Evolutionary conservation across 495 filamentous ascomycete species (phyloP), one percentile per base, ranked within the genome.

Genomic region (Lepraria neglecta): DNA sequence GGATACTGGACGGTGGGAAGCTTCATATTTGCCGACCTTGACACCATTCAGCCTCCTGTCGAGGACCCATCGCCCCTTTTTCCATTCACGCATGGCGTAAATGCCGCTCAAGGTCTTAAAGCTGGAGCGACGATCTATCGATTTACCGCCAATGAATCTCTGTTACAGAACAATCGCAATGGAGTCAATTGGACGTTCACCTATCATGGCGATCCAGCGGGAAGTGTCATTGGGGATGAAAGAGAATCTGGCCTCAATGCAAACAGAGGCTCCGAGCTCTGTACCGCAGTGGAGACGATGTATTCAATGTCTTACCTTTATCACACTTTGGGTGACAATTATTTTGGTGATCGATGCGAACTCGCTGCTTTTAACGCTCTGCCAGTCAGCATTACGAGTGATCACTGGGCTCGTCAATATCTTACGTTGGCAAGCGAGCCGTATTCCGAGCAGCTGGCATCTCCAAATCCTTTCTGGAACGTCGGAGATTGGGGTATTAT

Each of bases 331-430:
- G 75, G 76, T 2, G 77, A 79, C 57, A 76, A 76, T 40, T 58
- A 72, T n/a, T 81, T 79, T 59, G 84, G 82, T 5, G 84, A 86
- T 64, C 70, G 74, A 19, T 75, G 78, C 10, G 84, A 87, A 66
- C 68, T 77, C 48, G 74, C 76, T 10, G 82, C 83, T 10, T 87
- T 82, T 70, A 87, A 87, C 56, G 78, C 80, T 6, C 67, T 85
- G 9, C 83, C 84, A 4, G 79, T 76, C 1, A 77, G 77, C 54
- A 54, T 84, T 31, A 78, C 77, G n/a, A 71, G 75, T 7, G 78
- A 85, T 63, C 82, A 80, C 76, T 87, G 84, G 82, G 75, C 75
- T 10, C 82, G 78, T 61, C 82, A 85, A 64, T 87, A 87, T 65
- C 75, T 87, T 52, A 68, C 71, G 11, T 73, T 84, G 61, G 71